Percentiles rank a stretch among this genome's conserved stretches.
Conservation (phyloP, 1,284 basidiomycete genomes). For the Athelia sp. region DNA sequence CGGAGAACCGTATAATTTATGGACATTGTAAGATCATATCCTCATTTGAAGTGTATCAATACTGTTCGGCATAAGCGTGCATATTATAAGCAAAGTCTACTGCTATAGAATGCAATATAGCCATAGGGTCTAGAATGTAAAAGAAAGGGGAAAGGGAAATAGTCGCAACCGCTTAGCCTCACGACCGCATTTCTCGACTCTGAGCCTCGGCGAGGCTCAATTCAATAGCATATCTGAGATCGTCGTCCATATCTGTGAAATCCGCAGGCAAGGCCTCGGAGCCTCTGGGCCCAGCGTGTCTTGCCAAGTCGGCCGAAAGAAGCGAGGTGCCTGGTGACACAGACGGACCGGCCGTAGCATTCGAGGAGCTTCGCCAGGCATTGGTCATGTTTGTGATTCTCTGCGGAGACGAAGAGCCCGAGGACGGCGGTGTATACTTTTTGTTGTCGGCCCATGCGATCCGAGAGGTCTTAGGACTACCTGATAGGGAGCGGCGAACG, state of each 20-base stretch:
- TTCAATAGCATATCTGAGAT: slow-evolving; percentile 25
- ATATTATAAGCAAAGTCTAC: no score
- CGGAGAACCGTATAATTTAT: slow-evolving; percentile 65
- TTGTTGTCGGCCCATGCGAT: not conserved
- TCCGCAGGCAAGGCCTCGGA: not conserved
- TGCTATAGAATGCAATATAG: no score
- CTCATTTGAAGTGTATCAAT: no score
- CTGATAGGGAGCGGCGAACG: not conserved
- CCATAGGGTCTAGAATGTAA: no score
- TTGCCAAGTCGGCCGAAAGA: not conserved
- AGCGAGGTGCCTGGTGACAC: not conserved
- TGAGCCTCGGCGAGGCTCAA: slow-evolving; percentile 27
- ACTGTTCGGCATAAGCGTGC: no score
- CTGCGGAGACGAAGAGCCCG: not conserved
- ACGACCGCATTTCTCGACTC: slow-evolving; percentile 14
- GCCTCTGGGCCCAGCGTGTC: not conserved
- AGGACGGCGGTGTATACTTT: not conserved
- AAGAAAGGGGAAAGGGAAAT: no score
- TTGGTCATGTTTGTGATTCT: not conserved
- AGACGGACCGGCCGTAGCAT: not conserved
- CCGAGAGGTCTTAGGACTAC: not conserved
- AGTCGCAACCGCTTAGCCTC: no score
- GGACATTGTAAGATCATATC: no score
- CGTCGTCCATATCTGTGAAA: slow-evolving; percentile 18
- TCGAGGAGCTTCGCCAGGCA: not conserved